Percentiles rank a stretch among this genome's conserved stretches.
Conservation (phyloP, 805 yeast genomes). For the Wickerhamiella parazyma region DNA sequence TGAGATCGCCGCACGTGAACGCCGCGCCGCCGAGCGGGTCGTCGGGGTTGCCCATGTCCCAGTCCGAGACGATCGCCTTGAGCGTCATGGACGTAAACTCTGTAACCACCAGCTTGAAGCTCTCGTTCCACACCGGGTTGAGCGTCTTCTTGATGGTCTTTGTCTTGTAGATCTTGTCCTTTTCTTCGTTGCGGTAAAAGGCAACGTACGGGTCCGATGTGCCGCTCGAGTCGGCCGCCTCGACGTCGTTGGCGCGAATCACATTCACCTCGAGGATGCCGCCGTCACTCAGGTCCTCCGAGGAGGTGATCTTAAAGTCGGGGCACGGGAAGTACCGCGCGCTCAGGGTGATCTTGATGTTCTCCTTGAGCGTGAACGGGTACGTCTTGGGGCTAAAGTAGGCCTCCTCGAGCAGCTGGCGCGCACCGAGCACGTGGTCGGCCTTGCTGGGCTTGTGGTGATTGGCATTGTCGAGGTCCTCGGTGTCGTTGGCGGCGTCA, state of each 20-base stretch:
- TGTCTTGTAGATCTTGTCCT: slow-evolving; percentile 49
- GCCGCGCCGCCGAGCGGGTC: slow-evolving; percentile 62
- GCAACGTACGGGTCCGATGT: slow-evolving; percentile 84
- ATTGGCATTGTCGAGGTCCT: slow-evolving; percentile 10
- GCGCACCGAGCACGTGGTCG: slow-evolving; percentile 41
- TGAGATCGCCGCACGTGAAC: slow-evolving; percentile 45
- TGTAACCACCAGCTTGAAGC: slow-evolving; percentile 25
- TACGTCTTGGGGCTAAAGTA: slow-evolving; percentile 15
- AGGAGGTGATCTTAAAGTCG: slow-evolving; percentile 45
- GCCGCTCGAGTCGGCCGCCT: slow-evolving; percentile 83
- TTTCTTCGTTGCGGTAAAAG: slow-evolving; percentile 49
- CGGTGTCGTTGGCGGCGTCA: slow-evolving; percentile 11
- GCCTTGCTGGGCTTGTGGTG: slow-evolving; percentile 14
- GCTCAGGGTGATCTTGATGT: slow-evolving; percentile 14
- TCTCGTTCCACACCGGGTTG: slow-evolving; percentile 82
- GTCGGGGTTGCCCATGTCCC: slow-evolving; percentile 89
- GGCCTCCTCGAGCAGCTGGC: slow-evolving; percentile 17
- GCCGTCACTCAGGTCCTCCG: slow-evolving; percentile 60
- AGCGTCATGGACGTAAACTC: slow-evolving; percentile 12
- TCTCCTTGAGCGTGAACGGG: slow-evolving; percentile 9
- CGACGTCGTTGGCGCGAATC: slow-evolving; percentile 49
- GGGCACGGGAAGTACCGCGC: slow-evolving; percentile 65
- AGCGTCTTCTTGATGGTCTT: slow-evolving; percentile 75
- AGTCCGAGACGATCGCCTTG: slow-evolving; percentile 52
- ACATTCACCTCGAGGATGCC: slow-evolving; percentile 57